Base-by-base conservation (phyloP, 23 red algal species). In the Gracilaria domingensis region DNA sequence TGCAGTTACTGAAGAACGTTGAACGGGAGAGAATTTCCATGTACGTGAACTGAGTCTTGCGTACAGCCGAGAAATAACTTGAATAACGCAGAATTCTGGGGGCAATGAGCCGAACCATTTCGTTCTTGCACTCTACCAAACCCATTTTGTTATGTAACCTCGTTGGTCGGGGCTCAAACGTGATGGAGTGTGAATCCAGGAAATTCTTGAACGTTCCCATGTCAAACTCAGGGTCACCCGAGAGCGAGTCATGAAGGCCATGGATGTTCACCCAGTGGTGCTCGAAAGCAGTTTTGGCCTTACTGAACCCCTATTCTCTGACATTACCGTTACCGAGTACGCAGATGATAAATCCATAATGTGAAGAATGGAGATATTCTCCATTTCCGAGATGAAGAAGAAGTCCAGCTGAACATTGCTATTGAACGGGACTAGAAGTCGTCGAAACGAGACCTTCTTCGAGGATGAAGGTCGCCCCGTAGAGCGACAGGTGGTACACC, bases 371-470 rank as follows among this genome's bases (percentile, higher is more conserved):
- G 40, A 45, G 21, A 64, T 30, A 11, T 79, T 88, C 1, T 58
- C 72, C 47, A 88, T 72, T 49, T 64, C 25, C 49, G 30, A 33
- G 8, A 77, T 58, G 66, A 88, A 88, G n/a, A 76, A 28, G 53
- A 88, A 88, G 23, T 78, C 84, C 8, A 76, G 30, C 16, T 88
- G 84, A 14, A 88, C 20, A 60, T 64, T 66, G n/a, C 74, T 42
- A 65, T 88, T 88, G 42, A 88, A 76, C 17, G 69, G 55, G 26
- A 55, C 2, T 7, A 88, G 69, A 8, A 88, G n/a, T 48, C 72
- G 29, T 13, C 49, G 47, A 16, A 88, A 55, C 42, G 84, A 88
- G 12, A 77, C 34, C 40, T 61, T 88, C 28, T 44, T 21, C 13
- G 48, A 53, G 17, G 37, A 18, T 8, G 51, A 17, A 29, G 84